A percentile compares a stretch with the other conserved stretches of the same genome.
Evolutionary conservation across 2,329 filamentous ascomycete species (phyloP).

Genomic region (Lasiodiplodia gonubiensis): DNA sequence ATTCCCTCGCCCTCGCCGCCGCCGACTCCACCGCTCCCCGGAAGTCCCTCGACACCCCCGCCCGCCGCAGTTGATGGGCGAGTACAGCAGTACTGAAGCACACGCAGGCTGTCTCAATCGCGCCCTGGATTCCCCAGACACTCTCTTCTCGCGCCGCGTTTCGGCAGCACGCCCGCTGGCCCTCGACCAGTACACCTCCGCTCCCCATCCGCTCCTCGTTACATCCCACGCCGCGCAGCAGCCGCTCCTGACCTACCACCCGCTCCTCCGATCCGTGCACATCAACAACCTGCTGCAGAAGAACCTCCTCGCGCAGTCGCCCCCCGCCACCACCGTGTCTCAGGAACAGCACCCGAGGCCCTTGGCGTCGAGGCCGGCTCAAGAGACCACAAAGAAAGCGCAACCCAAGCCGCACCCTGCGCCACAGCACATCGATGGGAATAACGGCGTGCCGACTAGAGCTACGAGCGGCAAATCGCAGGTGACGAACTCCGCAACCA

Average conservation of each 20-base stretch:
- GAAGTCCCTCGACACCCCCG: constrained; percentile 18
- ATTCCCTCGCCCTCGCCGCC: constrained; percentile 26
- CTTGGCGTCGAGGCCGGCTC: constrained; percentile 26
- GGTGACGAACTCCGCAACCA: constrained; percentile 44
- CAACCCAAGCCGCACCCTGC: constrained; percentile 35
- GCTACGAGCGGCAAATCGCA: constrained; percentile 45
- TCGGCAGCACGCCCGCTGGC: constrained; percentile 29
- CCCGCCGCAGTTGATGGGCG: constrained; percentile 34
- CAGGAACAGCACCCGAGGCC: constrained; percentile 34
- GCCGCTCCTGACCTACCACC: constrained; percentile 38
- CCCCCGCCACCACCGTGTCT: constrained; percentile 49
- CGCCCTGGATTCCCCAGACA: constrained; percentile 31
- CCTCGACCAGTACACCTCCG: constrained; percentile 29
- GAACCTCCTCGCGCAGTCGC: constrained; percentile 32
- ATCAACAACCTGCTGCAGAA: constrained; percentile 37
- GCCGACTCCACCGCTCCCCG: constrained; percentile 28
- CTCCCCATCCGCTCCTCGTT: constrained; percentile 28
- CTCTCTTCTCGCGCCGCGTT: constrained; percentile 28
- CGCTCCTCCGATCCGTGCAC: constrained; percentile 35
- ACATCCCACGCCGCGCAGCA: constrained; percentile 31
- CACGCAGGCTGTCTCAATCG: constrained; percentile 32
- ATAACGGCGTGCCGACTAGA: constrained; percentile 39
- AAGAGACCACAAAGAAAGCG: constrained; percentile 38
- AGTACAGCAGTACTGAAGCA: constrained; percentile 29
- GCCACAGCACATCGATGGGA: constrained; percentile 46